Conservation (phyloP, 768 basidiomycete species). For the Lentinula boryana region DNA sequence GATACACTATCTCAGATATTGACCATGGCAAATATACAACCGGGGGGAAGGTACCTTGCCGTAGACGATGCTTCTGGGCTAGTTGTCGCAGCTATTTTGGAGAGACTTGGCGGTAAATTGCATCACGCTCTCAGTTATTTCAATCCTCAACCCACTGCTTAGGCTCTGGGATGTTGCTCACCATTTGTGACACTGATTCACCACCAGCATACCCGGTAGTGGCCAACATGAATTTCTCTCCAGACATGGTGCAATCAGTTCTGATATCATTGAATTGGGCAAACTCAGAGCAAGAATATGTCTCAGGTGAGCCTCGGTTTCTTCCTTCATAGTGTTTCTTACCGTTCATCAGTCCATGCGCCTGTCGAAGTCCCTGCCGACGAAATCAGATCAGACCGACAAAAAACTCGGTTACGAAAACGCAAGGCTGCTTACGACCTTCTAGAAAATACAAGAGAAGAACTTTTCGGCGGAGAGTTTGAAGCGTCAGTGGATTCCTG, state of each 20-base stretch:
- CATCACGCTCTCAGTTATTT: background rate
- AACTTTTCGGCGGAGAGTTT: slow-evolving; percentile 82
- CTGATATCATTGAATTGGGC: slow-evolving; percentile 86
- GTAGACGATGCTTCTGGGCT: slow-evolving; percentile 93
- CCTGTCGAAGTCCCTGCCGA: slow-evolving; percentile 54
- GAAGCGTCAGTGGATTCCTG: slow-evolving; percentile 55
- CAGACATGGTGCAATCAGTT: slow-evolving; percentile 42
- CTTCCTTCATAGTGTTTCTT: background rate
- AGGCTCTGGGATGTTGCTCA: slow-evolving; percentile 79
- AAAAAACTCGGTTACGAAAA: slow-evolving; percentile 67
- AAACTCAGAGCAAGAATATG: slow-evolving; percentile 72
- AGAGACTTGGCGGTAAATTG: slow-evolving; percentile 71
- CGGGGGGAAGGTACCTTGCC: slow-evolving; percentile 82
- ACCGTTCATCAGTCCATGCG: slow-evolving; percentile 39
- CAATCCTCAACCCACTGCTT: background rate
- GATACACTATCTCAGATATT: slow-evolving; percentile 90
- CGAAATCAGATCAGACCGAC: slow-evolving; percentile 64
- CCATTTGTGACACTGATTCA: slow-evolving; percentile 85
- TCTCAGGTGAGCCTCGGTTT: slow-evolving; percentile 41
- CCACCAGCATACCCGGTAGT: slow-evolving; percentile 88
- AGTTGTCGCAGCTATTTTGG: slow-evolving; percentile 77
- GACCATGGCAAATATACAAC: slow-evolving; percentile 73
- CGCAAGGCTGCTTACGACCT: slow-evolving; percentile 65
- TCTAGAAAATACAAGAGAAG: slow-evolving; percentile 62
- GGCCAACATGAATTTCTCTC: slow-evolving; percentile 79